Evolutionary conservation across 2,329 filamentous ascomycete species (phyloP), one percentile per base, ranked within the genome.

Genomic region (Leptographium galeiforme): DNA sequence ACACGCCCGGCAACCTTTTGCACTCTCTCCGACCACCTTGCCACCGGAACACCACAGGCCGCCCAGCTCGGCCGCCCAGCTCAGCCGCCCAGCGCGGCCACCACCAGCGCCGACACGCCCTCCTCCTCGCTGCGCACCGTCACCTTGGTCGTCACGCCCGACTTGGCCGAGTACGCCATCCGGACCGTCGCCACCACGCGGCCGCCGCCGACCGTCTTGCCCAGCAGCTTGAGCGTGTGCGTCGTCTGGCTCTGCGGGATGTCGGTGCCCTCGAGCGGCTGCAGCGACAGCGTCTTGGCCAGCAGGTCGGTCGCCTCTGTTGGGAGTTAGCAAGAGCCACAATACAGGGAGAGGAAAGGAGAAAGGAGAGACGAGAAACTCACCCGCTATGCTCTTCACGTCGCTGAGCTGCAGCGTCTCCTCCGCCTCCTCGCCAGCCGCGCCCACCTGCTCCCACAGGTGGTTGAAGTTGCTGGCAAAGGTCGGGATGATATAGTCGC

Each of bases 401-500:
- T 85, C 85, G 63, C 84, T 83, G 60, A 96, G 75, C 69, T 91
- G 89, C 66, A 95, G 73, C 40, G 91, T 98, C 73, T 97, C 93
- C 58, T 87, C 87, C 6, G 87, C 86, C 66, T 95, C 87, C 64
- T 95, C 89, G 51, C 90, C 89, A 33, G 86, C 76, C n/a, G 87
- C 86, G 52, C 88, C 89, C 52, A 91, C 82, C 69, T 95, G 88
- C 68, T 95, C 89, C 91, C 91, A 98, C 48, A 97, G 80, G 63
- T 95, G 89, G 65, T 87, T 89, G 67, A 97, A 98, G 75, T 89
- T 95, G 66, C 90, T 87, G 18, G 90, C 90, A 68, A 95, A 98
- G 2, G 89, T 85, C 19, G 93, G 93, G 48, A 95, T 79, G 57
- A 98, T 82, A 69, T 96, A 98, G 68, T 98, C 93, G 60, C 89